phyloP scores from a whole-genome alignment of 1,284 basidiomycete species.

The Bondarzewia mesenterica region DNA sequence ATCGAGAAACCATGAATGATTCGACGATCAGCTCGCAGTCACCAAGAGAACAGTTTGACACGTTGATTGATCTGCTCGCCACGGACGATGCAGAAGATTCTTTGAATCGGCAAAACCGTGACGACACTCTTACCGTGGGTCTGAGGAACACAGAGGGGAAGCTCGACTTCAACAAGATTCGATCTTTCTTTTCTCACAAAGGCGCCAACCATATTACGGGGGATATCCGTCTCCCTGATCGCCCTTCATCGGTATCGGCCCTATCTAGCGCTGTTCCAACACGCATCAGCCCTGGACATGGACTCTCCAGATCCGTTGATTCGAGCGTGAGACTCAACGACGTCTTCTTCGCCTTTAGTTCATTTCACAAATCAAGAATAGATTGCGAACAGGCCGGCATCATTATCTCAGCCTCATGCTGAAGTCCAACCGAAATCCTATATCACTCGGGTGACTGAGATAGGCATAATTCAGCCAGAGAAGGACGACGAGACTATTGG shows the following conservation, averaged over 20 bases:
- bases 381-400: neutral
- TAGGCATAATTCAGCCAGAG: too few species aligned
- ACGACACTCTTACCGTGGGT: constrained; percentile 7
- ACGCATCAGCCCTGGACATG: neutral
- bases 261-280: neutral
- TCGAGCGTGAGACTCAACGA: neutral
- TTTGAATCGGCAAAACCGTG: constrained; percentile 11
- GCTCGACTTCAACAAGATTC: constrained; percentile 11
- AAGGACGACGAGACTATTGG: too few species aligned
- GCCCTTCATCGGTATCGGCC: neutral
- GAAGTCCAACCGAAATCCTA: too few species aligned
- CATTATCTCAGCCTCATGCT: neutral
- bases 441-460: too few species aligned
- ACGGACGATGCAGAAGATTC: constrained; percentile 18
- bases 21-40: neutral
- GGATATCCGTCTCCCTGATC: neutral
- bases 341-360: neutral
- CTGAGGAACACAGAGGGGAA: constrained; percentile 9
- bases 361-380: neutral
- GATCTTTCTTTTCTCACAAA: constrained; percentile 9
- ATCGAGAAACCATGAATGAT: too few species aligned
- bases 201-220: neutral
- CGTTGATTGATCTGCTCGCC: constrained; percentile 24
- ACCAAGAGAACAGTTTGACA: constrained; percentile 21
- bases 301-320: neutral